These are phyloP conservation scores for Butyriboletus loyo DNA, from an alignment of 768 basidiomycete species.

Conservation along the genomic window DNA sequence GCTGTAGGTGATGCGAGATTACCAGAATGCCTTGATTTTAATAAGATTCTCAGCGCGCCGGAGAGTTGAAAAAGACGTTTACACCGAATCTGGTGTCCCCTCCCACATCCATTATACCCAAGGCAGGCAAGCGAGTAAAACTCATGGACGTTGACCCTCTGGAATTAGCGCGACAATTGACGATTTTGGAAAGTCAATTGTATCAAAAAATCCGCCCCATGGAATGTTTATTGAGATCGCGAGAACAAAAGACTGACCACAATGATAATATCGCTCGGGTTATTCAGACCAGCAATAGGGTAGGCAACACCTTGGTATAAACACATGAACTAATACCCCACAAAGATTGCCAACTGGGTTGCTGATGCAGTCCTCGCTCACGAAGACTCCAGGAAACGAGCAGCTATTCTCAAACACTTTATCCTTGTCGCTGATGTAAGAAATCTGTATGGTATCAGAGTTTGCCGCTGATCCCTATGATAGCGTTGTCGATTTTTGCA, in stretches of 20 bases:
- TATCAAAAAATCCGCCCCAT: slow-evolving; percentile 87
- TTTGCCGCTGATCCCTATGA: slow-evolving; percentile 1
- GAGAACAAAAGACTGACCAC: slow-evolving; percentile 69
- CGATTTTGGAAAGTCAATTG: slow-evolving; percentile 82
- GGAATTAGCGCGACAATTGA: slow-evolving; percentile 90
- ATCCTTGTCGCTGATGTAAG: slow-evolving; percentile 89
- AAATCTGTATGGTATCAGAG: slow-evolving; percentile 6
- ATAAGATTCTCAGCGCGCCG: slow-evolving; percentile 42
- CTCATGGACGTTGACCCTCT: slow-evolving; percentile 83
- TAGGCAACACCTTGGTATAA: slow-evolving; percentile 32
- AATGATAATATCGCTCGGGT: slow-evolving; percentile 83
- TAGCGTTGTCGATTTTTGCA: slow-evolving; percentile 87
- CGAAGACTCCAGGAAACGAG: slow-evolving; percentile 83
- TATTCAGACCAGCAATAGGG: slow-evolving; percentile 85
- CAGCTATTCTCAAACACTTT: slow-evolving; percentile 80
- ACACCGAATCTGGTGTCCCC: slow-evolving; percentile 56
- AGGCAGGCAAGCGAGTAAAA: slow-evolving; percentile 67
- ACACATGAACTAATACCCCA: background rate
- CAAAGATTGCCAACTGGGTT: slow-evolving; percentile 93
- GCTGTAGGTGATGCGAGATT: slow-evolving; percentile 51
- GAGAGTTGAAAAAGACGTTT: slow-evolving; percentile 54
- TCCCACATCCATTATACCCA: slow-evolving; percentile 75
- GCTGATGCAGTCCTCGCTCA: slow-evolving; percentile 76
- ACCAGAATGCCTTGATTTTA: slow-evolving; percentile 4
- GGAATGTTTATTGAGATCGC: slow-evolving; percentile 85